These are phyloP conservation scores for Colletotrichum agaves DNA, from an alignment of 2,329 filamentous ascomycete species.

Conservation along the genomic window DNA sequence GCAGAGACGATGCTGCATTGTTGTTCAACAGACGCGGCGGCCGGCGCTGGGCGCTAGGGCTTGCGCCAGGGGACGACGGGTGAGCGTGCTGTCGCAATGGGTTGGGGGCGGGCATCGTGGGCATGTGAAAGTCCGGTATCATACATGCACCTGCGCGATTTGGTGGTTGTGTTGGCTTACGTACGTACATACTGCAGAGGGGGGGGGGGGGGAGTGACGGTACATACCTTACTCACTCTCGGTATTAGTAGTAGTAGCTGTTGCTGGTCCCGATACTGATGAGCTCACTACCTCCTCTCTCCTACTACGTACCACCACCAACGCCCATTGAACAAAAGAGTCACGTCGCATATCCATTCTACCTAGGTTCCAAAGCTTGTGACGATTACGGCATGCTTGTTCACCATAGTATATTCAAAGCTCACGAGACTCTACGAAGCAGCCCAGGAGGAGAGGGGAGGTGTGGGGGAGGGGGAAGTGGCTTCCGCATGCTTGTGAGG, in stretches of 20 bases:
- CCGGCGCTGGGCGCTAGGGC: slow-evolving; percentile 6
- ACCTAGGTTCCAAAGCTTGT: too few relatives aligned
- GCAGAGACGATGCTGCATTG: background rate
- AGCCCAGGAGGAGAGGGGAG: too few relatives aligned
- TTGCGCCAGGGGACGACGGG: background rate
- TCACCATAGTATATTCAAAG: too few relatives aligned
- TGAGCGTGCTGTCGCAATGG: background rate
- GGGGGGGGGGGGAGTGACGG: background rate
- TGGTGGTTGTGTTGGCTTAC: background rate
- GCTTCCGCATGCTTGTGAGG: too few relatives aligned
- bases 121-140: slow-evolving; percentile 33
- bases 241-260: too few relatives aligned
- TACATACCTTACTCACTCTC: too few relatives aligned
- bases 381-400: too few relatives aligned
- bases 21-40: background rate
- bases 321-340: too few relatives aligned
- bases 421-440: too few relatives aligned
- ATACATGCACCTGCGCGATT: background rate
- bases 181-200: background rate
- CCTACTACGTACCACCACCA: background rate
- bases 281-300: background rate
- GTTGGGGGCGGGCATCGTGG: background rate
- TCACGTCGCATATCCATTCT: too few relatives aligned
- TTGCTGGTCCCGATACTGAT: too few relatives aligned
- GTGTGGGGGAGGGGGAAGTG: too few relatives aligned